phyloP scores from a whole-genome alignment of 192 early-diverging fungal genomes.

The Umbelopsis ramanniana region DNA sequence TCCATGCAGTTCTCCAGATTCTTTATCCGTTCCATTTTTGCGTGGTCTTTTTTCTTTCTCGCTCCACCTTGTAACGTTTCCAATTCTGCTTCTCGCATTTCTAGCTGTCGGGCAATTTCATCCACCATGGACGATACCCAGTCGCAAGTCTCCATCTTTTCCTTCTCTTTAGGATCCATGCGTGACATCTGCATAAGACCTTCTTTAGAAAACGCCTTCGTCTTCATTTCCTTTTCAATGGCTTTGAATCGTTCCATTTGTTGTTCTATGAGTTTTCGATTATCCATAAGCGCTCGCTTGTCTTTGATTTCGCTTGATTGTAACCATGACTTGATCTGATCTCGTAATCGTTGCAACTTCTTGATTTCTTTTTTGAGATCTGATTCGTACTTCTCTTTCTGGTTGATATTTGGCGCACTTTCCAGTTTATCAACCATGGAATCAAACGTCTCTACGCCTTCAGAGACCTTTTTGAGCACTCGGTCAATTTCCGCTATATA shows the following conservation, averaged over 20 bases:
- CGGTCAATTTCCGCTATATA: conserved; percentile 92
- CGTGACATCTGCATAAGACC: conserved; percentile 79
- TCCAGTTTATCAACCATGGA: conserved; percentile 88
- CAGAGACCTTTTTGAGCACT: conserved; percentile 91
- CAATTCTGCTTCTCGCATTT: conserved; percentile 89
- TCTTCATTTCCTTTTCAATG: conserved; percentile 98
- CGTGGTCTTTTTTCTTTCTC: conserved; percentile 81
- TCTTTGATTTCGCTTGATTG: conserved; percentile 96
- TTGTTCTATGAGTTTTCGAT: conserved; percentile 93
- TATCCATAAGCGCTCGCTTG: conserved; percentile 87
- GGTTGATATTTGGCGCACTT: conserved; percentile 75
- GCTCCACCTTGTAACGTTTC: conserved; percentile 70
- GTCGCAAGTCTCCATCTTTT: conserved; percentile 83
- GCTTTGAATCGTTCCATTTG: conserved; percentile 99
- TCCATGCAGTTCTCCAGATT: conserved; percentile 80
- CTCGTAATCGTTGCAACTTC: conserved; percentile 93
- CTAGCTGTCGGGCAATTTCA: conserved; percentile 85
- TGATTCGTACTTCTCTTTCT: conserved; percentile 96
- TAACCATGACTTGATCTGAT: conserved; percentile 99
- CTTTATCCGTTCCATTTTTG: conserved; percentile 73
- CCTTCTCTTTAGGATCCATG: conserved; percentile 93
- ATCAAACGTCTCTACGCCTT: conserved; percentile 96
- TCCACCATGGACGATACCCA: conserved; percentile 89
- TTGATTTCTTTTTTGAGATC: conserved; percentile 99
- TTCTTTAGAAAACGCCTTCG: conserved; percentile 98